Evolutionary conservation across 75 land plant genomes (phyloP).

Genomic region (Sequoiadendron giganteum): DNA sequence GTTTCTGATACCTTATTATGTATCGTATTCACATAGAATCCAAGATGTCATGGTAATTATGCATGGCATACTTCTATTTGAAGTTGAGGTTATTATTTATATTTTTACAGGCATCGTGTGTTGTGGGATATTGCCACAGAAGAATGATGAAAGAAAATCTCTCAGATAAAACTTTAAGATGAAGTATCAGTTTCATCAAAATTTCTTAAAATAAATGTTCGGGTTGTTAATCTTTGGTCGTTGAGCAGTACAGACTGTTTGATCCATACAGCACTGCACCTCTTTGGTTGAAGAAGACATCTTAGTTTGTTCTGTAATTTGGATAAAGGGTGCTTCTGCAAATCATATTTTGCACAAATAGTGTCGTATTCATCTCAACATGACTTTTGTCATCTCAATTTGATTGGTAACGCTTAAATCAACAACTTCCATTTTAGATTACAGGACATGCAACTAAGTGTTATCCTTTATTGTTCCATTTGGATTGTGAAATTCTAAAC

Average conservation of each 20-base stretch:
- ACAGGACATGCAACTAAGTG: background rate
- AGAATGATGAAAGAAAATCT: background rate
- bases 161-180: background rate
- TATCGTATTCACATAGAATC: background rate
- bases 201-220: background rate
- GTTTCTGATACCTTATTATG: background rate
- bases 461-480: background rate
- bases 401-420: background rate
- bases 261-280: background rate
- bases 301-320: background rate
- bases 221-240: background rate
- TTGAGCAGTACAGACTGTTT: background rate
- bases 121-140: constrained; percentile 1
- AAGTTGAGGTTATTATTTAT: background rate
- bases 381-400: background rate
- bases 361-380: background rate
- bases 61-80: background rate
- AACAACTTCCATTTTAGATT: background rate
- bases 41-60: background rate
- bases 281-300: background rate
- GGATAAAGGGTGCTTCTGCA: background rate
- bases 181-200: background rate
- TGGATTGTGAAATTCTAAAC: background rate
- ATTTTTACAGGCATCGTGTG: background rate
- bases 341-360: background rate